Evolutionary conservation across 805 yeast genomes (phyloP), one percentile per base, ranked within the genome.

Genomic region (Candida argentea): DNA sequence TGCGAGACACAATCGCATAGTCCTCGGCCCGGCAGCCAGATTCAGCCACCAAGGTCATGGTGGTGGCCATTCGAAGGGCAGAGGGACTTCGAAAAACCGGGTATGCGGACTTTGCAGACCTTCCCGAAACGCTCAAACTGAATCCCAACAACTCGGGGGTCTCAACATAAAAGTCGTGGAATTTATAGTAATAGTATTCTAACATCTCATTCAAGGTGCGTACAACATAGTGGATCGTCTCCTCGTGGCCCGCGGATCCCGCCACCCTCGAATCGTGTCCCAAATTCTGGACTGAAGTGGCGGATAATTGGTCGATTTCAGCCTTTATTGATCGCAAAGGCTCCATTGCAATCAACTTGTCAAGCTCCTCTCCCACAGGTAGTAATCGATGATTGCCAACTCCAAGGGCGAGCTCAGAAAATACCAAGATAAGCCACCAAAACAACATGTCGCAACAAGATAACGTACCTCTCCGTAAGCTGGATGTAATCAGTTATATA

Each of bases 201-300:
- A 60, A 52, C 49, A 78, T 61, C 36, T 65, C 66, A 26, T 68
- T 57, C 37, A 87, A 59, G 38, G 76, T 72, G 12, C 53, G 47
- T 32, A 69, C 50, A 39, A 87, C 75, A 58, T 82, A 82, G 27
- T 65, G 65, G 30, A 87, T 54, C 3, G 96, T 86, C 11, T 67
- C 73, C 73, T 78, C 74, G 53, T 89, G 96, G 35, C 97, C 97
- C 12, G 66, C 59, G 2, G 95, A 83, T 14, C 94, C 95, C 55
- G 87, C 86, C 28, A 85, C 95, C 50, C 97, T 67, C 1, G 96
- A n/a, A n/a, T n/a, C n/a, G n/a, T n/a, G n/a, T n/a, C n/a, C n/a
- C n/a, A n/a, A n/a, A n/a, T n/a, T n/a, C n/a, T n/a, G n/a, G n/a
- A n/a, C n/a, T n/a, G n/a, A n/a, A n/a, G n/a, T n/a, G n/a, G n/a